Conservation (phyloP, 2,329 filamentous ascomycete species). For the Fusarium proliferatum region DNA sequence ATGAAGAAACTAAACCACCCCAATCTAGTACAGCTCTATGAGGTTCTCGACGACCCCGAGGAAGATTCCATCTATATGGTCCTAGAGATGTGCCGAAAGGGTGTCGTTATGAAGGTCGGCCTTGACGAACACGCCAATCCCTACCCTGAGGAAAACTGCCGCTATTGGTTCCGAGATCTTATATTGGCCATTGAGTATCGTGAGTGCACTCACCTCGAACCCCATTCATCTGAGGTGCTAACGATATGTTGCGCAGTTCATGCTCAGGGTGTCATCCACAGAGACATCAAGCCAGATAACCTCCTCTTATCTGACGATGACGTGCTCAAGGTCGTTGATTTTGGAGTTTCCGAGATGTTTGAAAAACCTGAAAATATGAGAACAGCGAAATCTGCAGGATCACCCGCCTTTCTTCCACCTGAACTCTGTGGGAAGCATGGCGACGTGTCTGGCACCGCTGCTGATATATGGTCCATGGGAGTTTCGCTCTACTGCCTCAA, state of each 20-base stretch:
- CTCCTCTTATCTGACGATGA: conserved; percentile 89
- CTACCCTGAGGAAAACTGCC: conserved; percentile 83
- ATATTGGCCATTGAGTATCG: conserved; percentile 94
- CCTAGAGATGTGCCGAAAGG: conserved; percentile 98
- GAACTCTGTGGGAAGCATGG: conserved; percentile 91
- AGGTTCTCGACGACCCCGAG: conserved; percentile 94
- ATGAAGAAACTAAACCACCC: conserved; percentile 99
- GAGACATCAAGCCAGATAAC: conserved; percentile 98
- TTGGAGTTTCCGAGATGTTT: conserved; percentile 99
- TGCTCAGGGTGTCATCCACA: conserved; percentile 91
- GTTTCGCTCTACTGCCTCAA: conserved; percentile 92
- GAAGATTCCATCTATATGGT: conserved; percentile 99
- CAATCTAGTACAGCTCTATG: conserved; percentile 92
- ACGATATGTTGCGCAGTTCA: conserved; percentile 69
- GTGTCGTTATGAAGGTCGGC: conserved; percentile 95
- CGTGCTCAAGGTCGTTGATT: conserved; percentile 96
- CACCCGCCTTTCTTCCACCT: conserved; percentile 92
- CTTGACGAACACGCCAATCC: conserved; percentile 85
- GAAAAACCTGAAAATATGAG: conserved; percentile 86
- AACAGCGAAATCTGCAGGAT: conserved; percentile 92
- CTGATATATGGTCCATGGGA: conserved; percentile 99
- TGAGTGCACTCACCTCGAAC: conserved; percentile 55
- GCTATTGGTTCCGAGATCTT: conserved; percentile 94
- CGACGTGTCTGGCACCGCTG: conserved; percentile 86
- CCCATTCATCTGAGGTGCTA: background rate